Conservation (phyloP, 2,329 filamentous ascomycete species). For the Fusarium cicatricum region DNA sequence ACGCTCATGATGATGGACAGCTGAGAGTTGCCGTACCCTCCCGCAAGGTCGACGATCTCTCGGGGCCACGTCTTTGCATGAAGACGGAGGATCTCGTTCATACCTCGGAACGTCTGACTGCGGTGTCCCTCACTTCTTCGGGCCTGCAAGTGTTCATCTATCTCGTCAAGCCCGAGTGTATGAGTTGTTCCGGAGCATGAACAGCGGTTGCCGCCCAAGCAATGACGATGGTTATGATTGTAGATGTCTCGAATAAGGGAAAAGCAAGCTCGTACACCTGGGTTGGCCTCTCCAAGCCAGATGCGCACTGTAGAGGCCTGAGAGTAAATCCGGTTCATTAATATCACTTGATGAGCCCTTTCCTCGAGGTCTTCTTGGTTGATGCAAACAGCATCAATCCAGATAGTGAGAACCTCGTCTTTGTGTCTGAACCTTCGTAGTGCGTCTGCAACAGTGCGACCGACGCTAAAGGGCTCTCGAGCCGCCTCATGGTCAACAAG, state of each 20-base stretch:
- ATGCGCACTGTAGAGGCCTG: slow-evolving; percentile 8
- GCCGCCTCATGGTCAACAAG: fast-evolving
- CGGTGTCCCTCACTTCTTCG: not conserved
- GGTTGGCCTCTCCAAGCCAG: slow-evolving; percentile 25
- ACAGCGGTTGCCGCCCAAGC: slow-evolving; percentile 4
- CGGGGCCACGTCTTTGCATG: slow-evolving; percentile 9
- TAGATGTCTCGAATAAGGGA: slow-evolving; percentile 23
- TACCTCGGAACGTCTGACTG: slow-evolving; percentile 13
- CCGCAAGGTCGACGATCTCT: slow-evolving; percentile 25
- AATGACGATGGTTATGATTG: slow-evolving; percentile 13
- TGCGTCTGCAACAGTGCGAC: slow-evolving; percentile 13
- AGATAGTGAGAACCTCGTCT: not conserved
- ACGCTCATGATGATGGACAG: slow-evolving; percentile 25
- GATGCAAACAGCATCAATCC: slow-evolving; percentile 37
- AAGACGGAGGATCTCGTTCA: slow-evolving; percentile 23
- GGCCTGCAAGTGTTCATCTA: not conserved
- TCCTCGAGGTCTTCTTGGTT: slow-evolving; percentile 33
- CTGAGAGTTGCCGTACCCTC: slow-evolving; percentile 18
- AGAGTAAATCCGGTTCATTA: slow-evolving; percentile 32
- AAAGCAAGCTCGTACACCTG: slow-evolving; percentile 5
- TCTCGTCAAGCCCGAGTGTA: not conserved
- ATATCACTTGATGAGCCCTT: slow-evolving; percentile 24
- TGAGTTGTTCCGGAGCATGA: slow-evolving; percentile 16
- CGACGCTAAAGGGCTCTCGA: slow-evolving; percentile 6
- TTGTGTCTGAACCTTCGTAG: slow-evolving; percentile 2